phyloP scores from a whole-genome alignment of 139 green algal species.

The Dunaliella primolecta region DNA sequence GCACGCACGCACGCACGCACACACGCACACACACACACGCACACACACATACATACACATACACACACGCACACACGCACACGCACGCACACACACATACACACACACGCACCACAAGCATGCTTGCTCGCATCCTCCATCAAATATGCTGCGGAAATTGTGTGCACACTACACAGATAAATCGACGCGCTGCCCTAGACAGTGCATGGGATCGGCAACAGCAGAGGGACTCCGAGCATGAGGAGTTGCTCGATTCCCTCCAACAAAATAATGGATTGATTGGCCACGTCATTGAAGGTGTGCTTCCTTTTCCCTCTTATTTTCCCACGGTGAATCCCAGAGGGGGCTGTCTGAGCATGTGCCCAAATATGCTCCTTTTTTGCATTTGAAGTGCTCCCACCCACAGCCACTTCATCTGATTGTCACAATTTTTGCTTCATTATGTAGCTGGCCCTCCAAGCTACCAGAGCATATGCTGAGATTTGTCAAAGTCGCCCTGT shows the following conservation, averaged over 20 bases:
- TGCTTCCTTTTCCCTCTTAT: too few relatives aligned
- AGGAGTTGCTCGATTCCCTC: not conserved
- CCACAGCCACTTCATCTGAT: too few relatives aligned
- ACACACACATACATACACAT: conserved; percentile 1
- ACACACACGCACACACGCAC: not conserved
- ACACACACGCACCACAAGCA: not conserved
- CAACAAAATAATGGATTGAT: not conserved
- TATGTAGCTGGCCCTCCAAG: too few relatives aligned
- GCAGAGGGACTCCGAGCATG: not conserved
- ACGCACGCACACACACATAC: not conserved
- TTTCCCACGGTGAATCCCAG: too few relatives aligned
- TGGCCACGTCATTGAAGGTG: not conserved
- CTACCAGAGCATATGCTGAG: too few relatives aligned
- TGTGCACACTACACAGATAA: too few relatives aligned
- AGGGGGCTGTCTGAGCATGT: not conserved
- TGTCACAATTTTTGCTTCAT: too few relatives aligned
- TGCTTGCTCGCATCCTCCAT: too few relatives aligned
- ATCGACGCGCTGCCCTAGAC: not conserved
- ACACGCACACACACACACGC: not conserved
- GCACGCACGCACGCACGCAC: not conserved
- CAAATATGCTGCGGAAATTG: too few relatives aligned
- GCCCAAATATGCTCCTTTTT: not conserved
- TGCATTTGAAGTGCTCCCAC: too few relatives aligned
- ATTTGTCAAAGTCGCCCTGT: too few relatives aligned
- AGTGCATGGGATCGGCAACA: conserved; percentile 16